Conservation (phyloP, 2,329 filamentous ascomycete species). For the Neofusicoccum parvum region DNA sequence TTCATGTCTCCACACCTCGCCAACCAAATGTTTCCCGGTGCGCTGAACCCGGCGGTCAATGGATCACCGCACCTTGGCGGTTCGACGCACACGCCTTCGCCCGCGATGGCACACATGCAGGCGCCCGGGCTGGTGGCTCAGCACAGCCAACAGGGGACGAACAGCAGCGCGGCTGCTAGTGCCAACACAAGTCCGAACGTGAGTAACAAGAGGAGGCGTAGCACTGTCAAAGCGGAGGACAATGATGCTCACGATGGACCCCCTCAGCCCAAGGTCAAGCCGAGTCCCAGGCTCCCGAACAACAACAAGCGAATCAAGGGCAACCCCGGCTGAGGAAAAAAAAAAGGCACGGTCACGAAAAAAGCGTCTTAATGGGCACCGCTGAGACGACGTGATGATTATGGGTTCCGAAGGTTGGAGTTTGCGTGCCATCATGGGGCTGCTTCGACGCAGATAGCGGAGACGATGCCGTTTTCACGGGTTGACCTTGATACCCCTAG, state of each 20-base stretch:
- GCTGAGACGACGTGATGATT: conserved; percentile 20
- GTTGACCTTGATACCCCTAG: conserved; percentile 19
- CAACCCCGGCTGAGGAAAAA: conserved; percentile 10
- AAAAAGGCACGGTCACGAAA: background rate
- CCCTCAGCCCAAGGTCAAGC: conserved; percentile 53
- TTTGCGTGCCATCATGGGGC: background rate
- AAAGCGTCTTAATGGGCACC: conserved; percentile 14
- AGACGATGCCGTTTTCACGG: conserved; percentile 2
- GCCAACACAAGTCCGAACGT: conserved; percentile 66
- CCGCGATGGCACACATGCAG: conserved; percentile 44
- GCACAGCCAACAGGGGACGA: conserved; percentile 59
- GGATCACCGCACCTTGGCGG: conserved; percentile 49
- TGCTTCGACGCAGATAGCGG: conserved; percentile 10
- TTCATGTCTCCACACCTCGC: conserved; percentile 62
- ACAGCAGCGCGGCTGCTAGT: conserved; percentile 56
- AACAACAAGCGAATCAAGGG: conserved; percentile 38
- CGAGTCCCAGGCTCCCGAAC: conserved; percentile 45
- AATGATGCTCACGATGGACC: conserved; percentile 49
- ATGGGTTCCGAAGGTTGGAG: conserved; percentile 4
- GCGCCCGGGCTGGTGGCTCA: conserved; percentile 54
- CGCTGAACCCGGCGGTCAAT: conserved; percentile 54
- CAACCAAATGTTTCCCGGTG: conserved; percentile 42
- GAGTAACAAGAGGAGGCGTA: conserved; percentile 61
- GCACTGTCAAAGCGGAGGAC: conserved; percentile 61
- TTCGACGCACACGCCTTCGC: conserved; percentile 47